Conservation (phyloP, 2,329 filamentous ascomycete species). For the Paramyrothecium sp. region DNA sequence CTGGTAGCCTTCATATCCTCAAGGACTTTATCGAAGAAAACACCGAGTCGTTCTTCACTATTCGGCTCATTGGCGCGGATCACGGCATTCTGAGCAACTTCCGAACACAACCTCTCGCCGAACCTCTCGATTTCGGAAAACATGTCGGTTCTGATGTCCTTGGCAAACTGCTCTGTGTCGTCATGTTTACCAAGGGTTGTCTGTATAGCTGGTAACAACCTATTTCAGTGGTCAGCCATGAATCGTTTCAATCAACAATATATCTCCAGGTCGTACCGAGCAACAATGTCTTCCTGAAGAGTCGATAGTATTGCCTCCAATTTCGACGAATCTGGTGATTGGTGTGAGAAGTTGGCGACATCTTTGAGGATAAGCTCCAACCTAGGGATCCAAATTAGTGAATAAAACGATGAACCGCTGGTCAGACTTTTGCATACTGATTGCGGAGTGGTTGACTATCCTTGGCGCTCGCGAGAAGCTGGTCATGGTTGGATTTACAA, state of each 20-base stretch:
- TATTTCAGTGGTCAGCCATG: neutral
- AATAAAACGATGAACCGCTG: neutral
- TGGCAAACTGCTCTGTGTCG: no score
- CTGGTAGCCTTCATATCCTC: no score
- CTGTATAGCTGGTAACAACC: no score
- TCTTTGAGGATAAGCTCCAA: constrained; percentile 11
- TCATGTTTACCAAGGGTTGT: no score
- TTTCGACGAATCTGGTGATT: neutral
- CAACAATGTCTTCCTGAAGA: constrained; percentile 14
- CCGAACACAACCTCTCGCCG: no score
- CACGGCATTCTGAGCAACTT: no score
- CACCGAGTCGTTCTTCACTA: no score
- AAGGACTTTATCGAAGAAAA: no score
- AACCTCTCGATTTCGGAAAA: no score
- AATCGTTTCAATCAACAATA: no score
- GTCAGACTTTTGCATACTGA: neutral
- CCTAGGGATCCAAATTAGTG: neutral
- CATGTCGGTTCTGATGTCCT: no score
- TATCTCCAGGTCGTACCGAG: constrained; percentile 11
- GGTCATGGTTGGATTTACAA: neutral
- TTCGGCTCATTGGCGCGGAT: no score
- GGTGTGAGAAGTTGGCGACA: constrained; percentile 1
- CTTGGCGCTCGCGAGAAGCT: neutral
- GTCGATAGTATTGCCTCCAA: constrained; percentile 7
- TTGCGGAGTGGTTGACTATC: neutral